Base-by-base conservation (phyloP, 768 basidiomycete species). In the Leccinum variicolor region DNA sequence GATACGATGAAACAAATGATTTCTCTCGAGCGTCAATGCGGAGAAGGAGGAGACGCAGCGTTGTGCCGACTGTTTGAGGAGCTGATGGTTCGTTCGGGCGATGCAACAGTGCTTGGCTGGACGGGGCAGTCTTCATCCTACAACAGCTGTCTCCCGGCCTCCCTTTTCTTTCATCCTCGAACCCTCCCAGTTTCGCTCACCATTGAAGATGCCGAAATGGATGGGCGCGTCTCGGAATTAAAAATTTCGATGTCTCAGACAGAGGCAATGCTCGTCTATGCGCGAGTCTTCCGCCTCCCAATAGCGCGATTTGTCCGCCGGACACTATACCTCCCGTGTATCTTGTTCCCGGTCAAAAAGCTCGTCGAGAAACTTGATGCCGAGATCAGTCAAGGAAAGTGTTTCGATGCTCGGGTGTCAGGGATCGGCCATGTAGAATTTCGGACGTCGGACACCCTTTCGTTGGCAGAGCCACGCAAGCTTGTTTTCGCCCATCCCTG, bases 401-500 rank as follows among this genome's bases (percentile, higher is more conserved):
- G 9, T 6, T 62, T 62, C 14, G 45, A n/a, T 13, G 56, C 56
- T 31, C 50, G 23, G 6, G 56, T 45, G 25, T 41, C 53, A 3
- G 53, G 29, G 3, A 53, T 62, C 10, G 56, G 60, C 4, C 3
- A 55, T 5, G 31, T 55, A 0, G 33, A 62, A 5, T 62, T 62
- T 50, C 1, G 26, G 49, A 48, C 25, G 25, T 25, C 25, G 4
- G 25, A 25, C 25, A 25, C 25, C 4, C 25, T 25, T 25, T 25
- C 25, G 5, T 25, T 25, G 25, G 25, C 25, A 25, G 25, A 25
- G 25, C 25, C 25, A 6, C 25, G 25, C 25, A 25, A 25, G 25
- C n/a, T 57, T 6, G n/a, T 59, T 43, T n/a, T 63, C 14, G 50
- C 52, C 13, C 43, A 57, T 34, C 62, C 62, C 1, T 63, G 63